phyloP scores from a whole-genome alignment of 2,329 filamentous ascomycete genomes.

The Fusarium liriodendri region DNA sequence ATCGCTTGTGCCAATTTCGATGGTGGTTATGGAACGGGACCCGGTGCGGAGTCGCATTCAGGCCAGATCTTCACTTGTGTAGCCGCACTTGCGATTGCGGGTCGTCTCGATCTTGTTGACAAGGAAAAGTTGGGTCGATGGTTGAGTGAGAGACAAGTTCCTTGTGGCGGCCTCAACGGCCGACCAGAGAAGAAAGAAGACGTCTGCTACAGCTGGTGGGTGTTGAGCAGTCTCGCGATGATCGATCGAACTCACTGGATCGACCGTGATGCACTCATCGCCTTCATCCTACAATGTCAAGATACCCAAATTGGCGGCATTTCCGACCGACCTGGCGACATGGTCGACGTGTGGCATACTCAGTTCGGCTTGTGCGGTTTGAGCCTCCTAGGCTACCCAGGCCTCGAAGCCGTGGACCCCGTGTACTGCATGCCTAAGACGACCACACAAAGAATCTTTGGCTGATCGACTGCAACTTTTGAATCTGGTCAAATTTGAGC shows the following conservation, averaged over 20 bases:
- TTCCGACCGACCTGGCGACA: conserved; percentile 89
- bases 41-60: conserved; percentile 92
- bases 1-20: conserved; percentile 91
- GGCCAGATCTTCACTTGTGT: conserved; percentile 97
- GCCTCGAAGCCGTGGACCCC: conserved; percentile 84
- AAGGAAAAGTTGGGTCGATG: conserved; percentile 85
- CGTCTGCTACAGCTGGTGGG: conserved; percentile 99
- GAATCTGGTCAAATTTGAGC: not conserved
- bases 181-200: conserved; percentile 96
- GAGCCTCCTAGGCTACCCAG: conserved; percentile 83
- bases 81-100: conserved; percentile 85
- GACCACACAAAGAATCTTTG: conserved; percentile 70
- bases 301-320: conserved; percentile 87
- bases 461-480: conserved; percentile 38
- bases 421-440: conserved; percentile 85
- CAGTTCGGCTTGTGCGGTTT: conserved; percentile 89
- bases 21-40: conserved; percentile 89
- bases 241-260: conserved; percentile 93
- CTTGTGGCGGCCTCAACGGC: conserved; percentile 90
- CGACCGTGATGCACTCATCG: conserved; percentile 80
- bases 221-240: conserved; percentile 90
- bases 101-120: conserved; percentile 83
- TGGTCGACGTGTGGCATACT: conserved; percentile 98
- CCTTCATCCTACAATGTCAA: conserved; percentile 90
- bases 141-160: conserved; percentile 92